Base-by-base conservation (phyloP, 2,329 filamentous ascomycete genomes). In the Fusarium sp. region DNA sequence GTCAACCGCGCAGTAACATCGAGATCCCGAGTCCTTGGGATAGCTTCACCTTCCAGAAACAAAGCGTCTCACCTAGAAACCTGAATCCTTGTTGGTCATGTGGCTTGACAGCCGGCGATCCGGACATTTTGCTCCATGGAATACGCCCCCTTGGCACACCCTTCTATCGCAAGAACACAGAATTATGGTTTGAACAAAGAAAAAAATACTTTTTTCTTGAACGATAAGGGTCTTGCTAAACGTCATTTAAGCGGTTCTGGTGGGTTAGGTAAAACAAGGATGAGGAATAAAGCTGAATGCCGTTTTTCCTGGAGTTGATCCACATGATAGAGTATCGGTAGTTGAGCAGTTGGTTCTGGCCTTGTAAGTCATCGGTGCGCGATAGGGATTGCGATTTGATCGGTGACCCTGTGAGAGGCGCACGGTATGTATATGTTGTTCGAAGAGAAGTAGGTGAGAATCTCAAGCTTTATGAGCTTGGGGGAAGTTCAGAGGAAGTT, bases 91-190 rank as follows among this genome's bases (percentile, higher is more conserved):
- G 64, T 15, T 23, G 9, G 50, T 45, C 49, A 62, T 61, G 27
- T 26, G 38, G 40, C 58, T 52, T 63, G 54, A 32, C 23, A 38
- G 32, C n/a, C 41, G 33, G 52, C 41, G 38, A 62, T 38, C 42
- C 53, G 65, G 69, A 70, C 38, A 26, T 57, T 71, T 73, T 73
- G 45, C 69, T 71, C 69, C 65, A 44, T 30, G 30, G 15, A 20
- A 49, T 37, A 41, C 57, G 26, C 18, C 20, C 35, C 46, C 23
- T 50, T 58, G 38, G 17, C 10, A 18, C 23, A 33, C 4, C 17
- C 8, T 45, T 60, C 17, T n/a, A 10, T n/a, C 23, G 23, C 23
- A 23, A 32, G 17, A 18, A 38, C 17, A 38, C 33, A 30, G 38
- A 52, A 58, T 35, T 46, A 49, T 54, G 32, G 13, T 49, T 48